phyloP scores from a whole-genome alignment of 1,284 basidiomycete genomes.

The Fomitopsis betulina region DNA sequence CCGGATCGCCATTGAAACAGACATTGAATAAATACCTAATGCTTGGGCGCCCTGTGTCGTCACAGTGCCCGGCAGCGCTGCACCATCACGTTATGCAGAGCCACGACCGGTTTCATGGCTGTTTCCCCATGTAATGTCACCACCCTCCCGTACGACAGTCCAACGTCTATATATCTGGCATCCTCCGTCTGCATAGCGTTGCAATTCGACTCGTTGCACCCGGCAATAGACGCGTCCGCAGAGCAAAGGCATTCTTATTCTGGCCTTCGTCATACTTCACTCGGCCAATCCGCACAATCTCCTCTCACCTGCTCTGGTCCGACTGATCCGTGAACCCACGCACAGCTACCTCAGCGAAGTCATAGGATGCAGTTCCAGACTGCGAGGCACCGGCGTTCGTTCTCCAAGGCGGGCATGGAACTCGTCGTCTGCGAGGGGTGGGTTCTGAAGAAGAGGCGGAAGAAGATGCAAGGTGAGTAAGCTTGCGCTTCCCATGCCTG shows the following conservation, averaged over 20 bases:
- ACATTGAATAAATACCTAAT: no score
- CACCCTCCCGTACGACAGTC: not conserved
- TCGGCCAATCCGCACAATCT: not conserved
- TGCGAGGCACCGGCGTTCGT: slow-evolving; percentile 7
- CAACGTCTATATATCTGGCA: no score
- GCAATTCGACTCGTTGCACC: not conserved
- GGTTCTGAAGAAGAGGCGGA: slow-evolving; percentile 78
- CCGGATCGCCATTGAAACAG: no score
- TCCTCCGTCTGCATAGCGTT: no score
- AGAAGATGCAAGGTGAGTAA: slow-evolving; percentile 74
- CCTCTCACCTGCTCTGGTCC: not conserved
- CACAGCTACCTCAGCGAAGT: not conserved
- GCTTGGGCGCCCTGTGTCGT: not conserved
- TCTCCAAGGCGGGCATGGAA: slow-evolving; percentile 1
- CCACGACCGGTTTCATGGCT: not conserved
- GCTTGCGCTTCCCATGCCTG: not conserved
- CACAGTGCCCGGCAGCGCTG: not conserved
- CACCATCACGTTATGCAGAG: not conserved
- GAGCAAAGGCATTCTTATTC: not conserved
- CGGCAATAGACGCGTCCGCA: not conserved
- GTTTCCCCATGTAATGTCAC: not conserved
- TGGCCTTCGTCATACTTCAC: not conserved
- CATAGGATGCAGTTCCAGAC: slow-evolving; percentile 11
- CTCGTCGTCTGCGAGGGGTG: slow-evolving; percentile 60
- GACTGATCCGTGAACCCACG: not conserved